Conservation (phyloP, 2,329 filamentous ascomycete species). For the Exophiala aquamarina region DNA sequence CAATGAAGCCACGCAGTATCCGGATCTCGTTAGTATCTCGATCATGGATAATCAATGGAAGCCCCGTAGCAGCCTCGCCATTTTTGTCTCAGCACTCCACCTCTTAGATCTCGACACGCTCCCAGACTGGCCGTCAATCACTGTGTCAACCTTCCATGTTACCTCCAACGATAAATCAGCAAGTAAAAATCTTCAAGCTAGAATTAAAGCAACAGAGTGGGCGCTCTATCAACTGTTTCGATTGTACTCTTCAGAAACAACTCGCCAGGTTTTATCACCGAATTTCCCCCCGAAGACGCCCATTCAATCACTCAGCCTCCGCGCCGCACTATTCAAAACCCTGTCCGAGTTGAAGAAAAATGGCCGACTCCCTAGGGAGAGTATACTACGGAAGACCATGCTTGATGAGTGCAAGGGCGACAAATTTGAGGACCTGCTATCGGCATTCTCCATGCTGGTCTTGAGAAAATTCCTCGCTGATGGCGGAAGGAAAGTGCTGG, state of each 20-base stretch:
- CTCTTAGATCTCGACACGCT: constrained; percentile 76
- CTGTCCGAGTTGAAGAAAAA: constrained; percentile 87
- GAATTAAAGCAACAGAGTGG: constrained; percentile 85
- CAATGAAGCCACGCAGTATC: neutral
- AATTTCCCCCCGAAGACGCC: constrained; percentile 91
- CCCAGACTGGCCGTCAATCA: constrained; percentile 78
- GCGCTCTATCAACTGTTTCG: constrained; percentile 82
- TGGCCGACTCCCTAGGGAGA: constrained; percentile 76
- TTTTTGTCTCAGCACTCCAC: constrained; percentile 81
- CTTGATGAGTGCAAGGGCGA: constrained; percentile 94
- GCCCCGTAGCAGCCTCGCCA: constrained; percentile 54
- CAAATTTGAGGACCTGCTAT: constrained; percentile 80
- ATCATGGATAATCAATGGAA: constrained; percentile 30
- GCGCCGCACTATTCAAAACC: constrained; percentile 75
- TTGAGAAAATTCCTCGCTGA: constrained; percentile 59
- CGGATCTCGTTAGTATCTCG: too few relatives aligned
- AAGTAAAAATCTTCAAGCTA: constrained; percentile 74
- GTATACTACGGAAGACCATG: constrained; percentile 87
- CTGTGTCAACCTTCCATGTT: constrained; percentile 65
- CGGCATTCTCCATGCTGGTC: constrained; percentile 79
- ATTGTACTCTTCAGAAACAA: constrained; percentile 76
- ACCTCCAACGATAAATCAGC: constrained; percentile 50
- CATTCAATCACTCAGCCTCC: constrained; percentile 85
- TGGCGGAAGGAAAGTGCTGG: neutral
- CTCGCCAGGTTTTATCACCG: constrained; percentile 78